These are phyloP conservation scores for Auriscalpium vulgare DNA, from an alignment of 768 basidiomycete species.

Conservation along the genomic window DNA sequence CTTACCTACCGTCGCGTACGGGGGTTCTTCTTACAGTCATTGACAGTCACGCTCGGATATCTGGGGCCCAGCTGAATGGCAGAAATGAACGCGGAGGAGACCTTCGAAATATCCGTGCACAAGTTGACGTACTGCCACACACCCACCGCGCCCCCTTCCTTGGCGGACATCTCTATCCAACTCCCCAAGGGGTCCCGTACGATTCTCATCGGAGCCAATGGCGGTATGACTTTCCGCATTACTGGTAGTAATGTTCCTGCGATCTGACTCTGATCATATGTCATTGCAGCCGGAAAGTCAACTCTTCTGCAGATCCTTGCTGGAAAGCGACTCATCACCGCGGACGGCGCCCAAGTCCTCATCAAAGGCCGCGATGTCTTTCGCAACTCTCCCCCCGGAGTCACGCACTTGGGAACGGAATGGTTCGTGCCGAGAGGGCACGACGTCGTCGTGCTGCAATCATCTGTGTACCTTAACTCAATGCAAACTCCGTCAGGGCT, in stretches of 20 bases:
- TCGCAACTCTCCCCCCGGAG: constrained; percentile 70
- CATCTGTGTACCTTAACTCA: not conserved
- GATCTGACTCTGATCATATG: not conserved
- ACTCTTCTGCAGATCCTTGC: constrained; percentile 91
- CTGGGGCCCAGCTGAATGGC: no score
- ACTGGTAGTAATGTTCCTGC: not conserved
- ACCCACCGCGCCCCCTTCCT: constrained; percentile 36
- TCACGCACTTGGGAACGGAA: constrained; percentile 90
- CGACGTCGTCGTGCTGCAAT: no score
- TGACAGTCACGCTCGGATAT: no score
- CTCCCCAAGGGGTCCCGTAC: constrained; percentile 75
- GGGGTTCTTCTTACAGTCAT: no score
- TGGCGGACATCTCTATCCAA: constrained; percentile 55
- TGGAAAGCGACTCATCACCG: constrained; percentile 73
- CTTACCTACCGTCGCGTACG: no score
- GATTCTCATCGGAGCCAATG: constrained; percentile 88
- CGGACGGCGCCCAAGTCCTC: constrained; percentile 43
- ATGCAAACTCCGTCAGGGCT: constrained; percentile 45
- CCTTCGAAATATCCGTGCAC: constrained; percentile 27
- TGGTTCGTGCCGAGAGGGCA: constrained; percentile 45
- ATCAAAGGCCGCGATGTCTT: constrained; percentile 86
- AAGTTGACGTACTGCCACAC: constrained; percentile 55
- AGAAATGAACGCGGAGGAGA: no score
- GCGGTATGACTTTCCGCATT: constrained; percentile 45
- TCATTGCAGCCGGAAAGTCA: constrained; percentile 76